phyloP scores from a whole-genome alignment of 2,329 filamentous ascomycete species.

The Canariomyces notabilis region DNA sequence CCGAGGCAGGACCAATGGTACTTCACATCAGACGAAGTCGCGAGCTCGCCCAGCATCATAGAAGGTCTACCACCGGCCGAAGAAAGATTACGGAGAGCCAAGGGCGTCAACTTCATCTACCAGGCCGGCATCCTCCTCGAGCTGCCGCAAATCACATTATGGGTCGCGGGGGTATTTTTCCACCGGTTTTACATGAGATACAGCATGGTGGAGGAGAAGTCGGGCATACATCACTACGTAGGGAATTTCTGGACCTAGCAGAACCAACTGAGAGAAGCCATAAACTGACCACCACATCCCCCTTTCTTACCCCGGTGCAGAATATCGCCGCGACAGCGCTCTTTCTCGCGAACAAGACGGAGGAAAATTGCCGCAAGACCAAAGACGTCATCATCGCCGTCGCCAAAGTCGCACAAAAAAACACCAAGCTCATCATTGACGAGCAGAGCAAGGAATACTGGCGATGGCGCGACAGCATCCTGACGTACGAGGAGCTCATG shows the following conservation, averaged over 20 bases:
- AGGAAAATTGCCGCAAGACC: slow-evolving; percentile 94
- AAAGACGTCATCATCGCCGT: slow-evolving; percentile 92
- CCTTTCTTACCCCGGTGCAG: slow-evolving; percentile 33
- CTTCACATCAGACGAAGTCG: slow-evolving; percentile 77
- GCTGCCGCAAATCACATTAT: slow-evolving; percentile 84
- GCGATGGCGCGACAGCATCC: slow-evolving; percentile 92
- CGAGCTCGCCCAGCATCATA: slow-evolving; percentile 75
- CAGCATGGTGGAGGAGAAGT: slow-evolving; percentile 70
- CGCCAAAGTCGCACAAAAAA: slow-evolving; percentile 91
- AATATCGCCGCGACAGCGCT: slow-evolving; percentile 84
- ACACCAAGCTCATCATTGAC: slow-evolving; percentile 81
- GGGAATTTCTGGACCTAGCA: slow-evolving; percentile 30
- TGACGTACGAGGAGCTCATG: slow-evolving; percentile 88
- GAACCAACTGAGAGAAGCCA: not conserved
- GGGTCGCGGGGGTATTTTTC: slow-evolving; percentile 89
- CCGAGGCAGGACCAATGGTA: slow-evolving; percentile 67
- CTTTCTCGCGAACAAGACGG: slow-evolving; percentile 93
- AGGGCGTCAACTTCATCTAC: slow-evolving; percentile 94
- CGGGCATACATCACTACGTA: slow-evolving; percentile 86
- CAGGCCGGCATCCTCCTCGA: slow-evolving; percentile 91
- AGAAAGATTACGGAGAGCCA: slow-evolving; percentile 75
- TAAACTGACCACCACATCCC: not conserved
- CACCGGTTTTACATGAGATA: slow-evolving; percentile 93
- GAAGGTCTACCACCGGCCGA: slow-evolving; percentile 74
- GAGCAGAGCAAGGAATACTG: slow-evolving; percentile 98